Evolutionary conservation across 768 basidiomycete species (phyloP).

Genomic region (Lactarius sp.): DNA sequence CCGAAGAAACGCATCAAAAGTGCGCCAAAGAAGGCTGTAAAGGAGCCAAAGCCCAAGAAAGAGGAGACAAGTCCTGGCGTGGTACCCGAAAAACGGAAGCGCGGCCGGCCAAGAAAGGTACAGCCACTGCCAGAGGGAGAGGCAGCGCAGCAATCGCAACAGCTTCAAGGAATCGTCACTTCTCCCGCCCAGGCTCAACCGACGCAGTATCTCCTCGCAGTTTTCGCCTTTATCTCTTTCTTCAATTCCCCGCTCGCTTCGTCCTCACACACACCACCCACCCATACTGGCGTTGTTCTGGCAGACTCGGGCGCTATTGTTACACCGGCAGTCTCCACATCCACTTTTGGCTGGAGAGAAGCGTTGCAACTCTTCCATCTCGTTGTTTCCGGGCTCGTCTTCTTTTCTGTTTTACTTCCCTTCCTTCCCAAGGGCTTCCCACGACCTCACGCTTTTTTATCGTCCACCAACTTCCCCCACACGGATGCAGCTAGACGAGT

Average conservation of each 20-base stretch:
- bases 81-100: conserved; percentile 73
- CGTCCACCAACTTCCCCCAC: conserved; percentile 5
- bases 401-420: conserved; percentile 50
- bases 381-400: conserved; percentile 56
- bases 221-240: conserved; percentile 81
- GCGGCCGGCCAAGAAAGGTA: conserved; percentile 76
- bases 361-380: conserved; percentile 62
- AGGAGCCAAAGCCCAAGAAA: conserved; percentile 43
- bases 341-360: conserved; percentile 46
- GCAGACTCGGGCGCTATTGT: conserved; percentile 33
- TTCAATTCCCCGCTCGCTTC: conserved; percentile 69
- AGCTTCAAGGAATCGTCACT: conserved; percentile 19
- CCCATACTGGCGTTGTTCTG: conserved; percentile 57
- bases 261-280: conserved; percentile 36
- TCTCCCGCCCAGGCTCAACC: conserved; percentile 23
- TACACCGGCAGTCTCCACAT: conserved; percentile 15
- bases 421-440: conserved; percentile 36
- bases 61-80: conserved; percentile 29
- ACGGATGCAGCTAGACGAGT: conserved; percentile 25
- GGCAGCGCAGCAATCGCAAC: conserved; percentile 26
- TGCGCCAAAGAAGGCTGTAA: conserved; percentile 31
- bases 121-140: conserved; percentile 39
- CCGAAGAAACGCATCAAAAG: conserved; percentile 63
- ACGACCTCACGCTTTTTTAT: not conserved
- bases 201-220: conserved; percentile 70